phyloP scores from a whole-genome alignment of 345 rosid genomes.

The Cochlearia excelsa region DNA sequence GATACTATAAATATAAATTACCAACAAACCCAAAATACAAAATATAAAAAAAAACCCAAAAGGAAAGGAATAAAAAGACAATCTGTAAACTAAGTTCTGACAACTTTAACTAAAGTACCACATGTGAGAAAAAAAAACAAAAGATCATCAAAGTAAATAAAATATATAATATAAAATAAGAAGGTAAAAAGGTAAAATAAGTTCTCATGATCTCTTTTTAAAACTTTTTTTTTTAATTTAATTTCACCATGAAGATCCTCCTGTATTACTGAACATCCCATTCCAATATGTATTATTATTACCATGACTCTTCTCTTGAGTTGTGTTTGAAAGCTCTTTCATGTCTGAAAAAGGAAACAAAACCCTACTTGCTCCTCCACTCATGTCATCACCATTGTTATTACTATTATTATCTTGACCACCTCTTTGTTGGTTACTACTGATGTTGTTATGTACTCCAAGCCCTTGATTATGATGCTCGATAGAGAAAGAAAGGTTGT shows the following conservation, averaged over 20 bases:
- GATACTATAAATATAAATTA: slow-evolving; percentile 9
- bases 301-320: slow-evolving; percentile 32
- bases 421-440: slow-evolving; percentile 17
- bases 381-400: slow-evolving; percentile 21
- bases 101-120: slow-evolving; percentile 40
- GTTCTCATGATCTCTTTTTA: slow-evolving; percentile 10
- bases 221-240: slow-evolving; percentile 12
- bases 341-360: slow-evolving; percentile 39
- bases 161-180: slow-evolving; percentile 14
- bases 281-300: slow-evolving; percentile 34
- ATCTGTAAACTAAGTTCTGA: slow-evolving; percentile 35
- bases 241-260: slow-evolving; percentile 38
- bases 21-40: slow-evolving; percentile 23
- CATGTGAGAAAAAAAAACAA: slow-evolving; percentile 36
- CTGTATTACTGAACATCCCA: slow-evolving; percentile 38
- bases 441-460: slow-evolving; percentile 30
- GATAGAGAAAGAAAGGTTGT: slow-evolving; percentile 32
- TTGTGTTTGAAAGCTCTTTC: slow-evolving; percentile 35
- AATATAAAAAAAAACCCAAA: not conserved
- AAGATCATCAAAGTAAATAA: slow-evolving; percentile 34
- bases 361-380: slow-evolving; percentile 33
- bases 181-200: slow-evolving; percentile 15
- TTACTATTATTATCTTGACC: slow-evolving; percentile 12
- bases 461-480: slow-evolving; percentile 32
- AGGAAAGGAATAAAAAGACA: slow-evolving; percentile 20